Conservation (phyloP, 371 early-diverging fungal species). For the Mortierella sp. region DNA sequence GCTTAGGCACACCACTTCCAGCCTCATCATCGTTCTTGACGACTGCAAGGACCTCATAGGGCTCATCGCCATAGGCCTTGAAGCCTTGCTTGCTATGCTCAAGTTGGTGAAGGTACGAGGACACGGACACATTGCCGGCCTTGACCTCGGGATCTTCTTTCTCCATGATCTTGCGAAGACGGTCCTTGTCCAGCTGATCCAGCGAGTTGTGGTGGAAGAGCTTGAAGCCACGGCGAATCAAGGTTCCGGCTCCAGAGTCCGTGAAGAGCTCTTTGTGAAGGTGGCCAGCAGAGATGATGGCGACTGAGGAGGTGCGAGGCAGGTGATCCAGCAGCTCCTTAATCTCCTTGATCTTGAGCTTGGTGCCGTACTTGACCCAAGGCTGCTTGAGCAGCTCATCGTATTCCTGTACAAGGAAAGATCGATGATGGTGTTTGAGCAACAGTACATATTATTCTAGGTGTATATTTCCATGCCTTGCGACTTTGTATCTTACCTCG, state of each 20-base stretch:
- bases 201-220: slow-evolving; percentile 77
- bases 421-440: too few relatives aligned
- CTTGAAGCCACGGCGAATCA: slow-evolving; percentile 94
- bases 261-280: slow-evolving; percentile 97
- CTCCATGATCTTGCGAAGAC: slow-evolving; percentile 84
- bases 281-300: slow-evolving; percentile 96
- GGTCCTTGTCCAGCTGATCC: slow-evolving; percentile 81
- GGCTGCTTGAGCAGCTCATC: slow-evolving; percentile 89
- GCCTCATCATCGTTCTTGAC: slow-evolving; percentile 63
- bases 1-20: slow-evolving; percentile 63
- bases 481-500: slow-evolving; percentile 70
- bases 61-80: slow-evolving; percentile 85
- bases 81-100: slow-evolving; percentile 63
- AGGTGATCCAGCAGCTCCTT: slow-evolving; percentile 94
- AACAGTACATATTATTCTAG: too few relatives aligned
- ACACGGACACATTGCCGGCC: slow-evolving; percentile 76
- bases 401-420: slow-evolving; percentile 62
- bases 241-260: slow-evolving; percentile 94
- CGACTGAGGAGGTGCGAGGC: slow-evolving; percentile 95
- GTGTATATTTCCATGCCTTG: too few relatives aligned
- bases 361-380: slow-evolving; percentile 97
- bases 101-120: slow-evolving; percentile 76
- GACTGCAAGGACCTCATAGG: slow-evolving; percentile 89
- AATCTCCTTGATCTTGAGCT: slow-evolving; percentile 95
- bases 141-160: slow-evolving; percentile 78